A percentile compares a stretch with the other conserved stretches of the same genome.
These are phyloP conservation scores for Tranzscheliella williamsii DNA, from an alignment of 1,284 basidiomycete species.

Conservation along the genomic window DNA sequence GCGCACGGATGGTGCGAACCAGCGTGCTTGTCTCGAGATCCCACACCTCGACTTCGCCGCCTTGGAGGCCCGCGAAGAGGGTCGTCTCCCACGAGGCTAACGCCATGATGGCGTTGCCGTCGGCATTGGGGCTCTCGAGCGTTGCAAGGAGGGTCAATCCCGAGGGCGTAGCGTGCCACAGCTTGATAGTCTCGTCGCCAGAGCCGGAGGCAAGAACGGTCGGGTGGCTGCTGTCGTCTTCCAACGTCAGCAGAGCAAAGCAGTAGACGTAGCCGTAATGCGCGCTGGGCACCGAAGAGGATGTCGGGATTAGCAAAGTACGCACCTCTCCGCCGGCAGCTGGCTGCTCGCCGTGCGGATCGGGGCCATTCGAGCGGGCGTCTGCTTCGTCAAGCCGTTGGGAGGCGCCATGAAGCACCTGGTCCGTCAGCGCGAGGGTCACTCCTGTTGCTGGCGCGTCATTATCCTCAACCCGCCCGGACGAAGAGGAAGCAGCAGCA, in stretches of 20 bases:
- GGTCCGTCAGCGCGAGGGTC: conserved; percentile 6
- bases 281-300: conserved; percentile 68
- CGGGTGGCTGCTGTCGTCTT: conserved; percentile 18
- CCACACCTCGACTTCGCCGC: conserved; percentile 84
- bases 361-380: background rate
- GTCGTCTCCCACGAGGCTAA: conserved; percentile 75
- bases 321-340: too few relatives aligned
- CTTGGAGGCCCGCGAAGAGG: conserved; percentile 89
- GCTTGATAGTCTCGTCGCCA: conserved; percentile 85
- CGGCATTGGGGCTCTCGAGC: conserved; percentile 63
- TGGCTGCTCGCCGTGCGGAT: too few relatives aligned
- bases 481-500: background rate
- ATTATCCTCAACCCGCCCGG: background rate
- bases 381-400: conserved; percentile 9
- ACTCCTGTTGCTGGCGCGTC: background rate
- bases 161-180: conserved; percentile 71
- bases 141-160: conserved; percentile 66
- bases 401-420: conserved; percentile 18
- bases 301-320: conserved; percentile 22
- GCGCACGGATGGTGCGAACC: conserved; percentile 81
- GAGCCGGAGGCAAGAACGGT: conserved; percentile 59
- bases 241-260: conserved; percentile 68
- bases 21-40: conserved; percentile 86
- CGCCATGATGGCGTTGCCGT: conserved; percentile 71
- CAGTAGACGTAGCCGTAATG: conserved; percentile 95